phyloP scores from a whole-genome alignment of 441 rosid species.

The Heliophila coronopifolia region DNA sequence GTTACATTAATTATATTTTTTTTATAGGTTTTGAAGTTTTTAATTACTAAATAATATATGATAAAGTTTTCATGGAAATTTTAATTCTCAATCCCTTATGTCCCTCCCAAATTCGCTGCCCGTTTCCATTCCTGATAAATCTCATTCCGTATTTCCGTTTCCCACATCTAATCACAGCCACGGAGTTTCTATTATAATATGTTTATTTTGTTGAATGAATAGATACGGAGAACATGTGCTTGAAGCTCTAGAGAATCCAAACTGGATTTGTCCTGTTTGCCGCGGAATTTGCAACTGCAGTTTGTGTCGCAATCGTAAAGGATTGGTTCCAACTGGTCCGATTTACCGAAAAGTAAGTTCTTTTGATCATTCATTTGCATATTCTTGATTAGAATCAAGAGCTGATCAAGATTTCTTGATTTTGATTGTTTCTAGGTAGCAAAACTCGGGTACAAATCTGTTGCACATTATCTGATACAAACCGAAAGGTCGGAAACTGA shows the following conservation, averaged over 20 bases:
- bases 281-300: constrained; percentile 94
- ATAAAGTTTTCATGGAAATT: no score
- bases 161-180: no score
- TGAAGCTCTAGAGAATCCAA: constrained; percentile 69
- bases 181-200: not conserved
- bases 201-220: not conserved
- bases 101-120: no score
- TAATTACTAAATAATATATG: no score
- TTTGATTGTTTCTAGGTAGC: constrained; percentile 38
- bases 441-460: constrained; percentile 73
- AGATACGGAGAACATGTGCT: constrained; percentile 92
- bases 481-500: constrained; percentile 31
- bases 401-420: constrained; percentile 16
- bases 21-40: no score
- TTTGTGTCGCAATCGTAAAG: constrained; percentile 70
- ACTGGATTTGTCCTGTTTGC: constrained; percentile 80
- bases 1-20: no score
- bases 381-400: constrained; percentile 8
- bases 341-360: constrained; percentile 57
- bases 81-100: no score
- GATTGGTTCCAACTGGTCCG: constrained; percentile 75
- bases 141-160: no score
- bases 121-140: no score
- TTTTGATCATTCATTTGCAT: not conserved
- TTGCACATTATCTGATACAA: constrained; percentile 84